Evolutionary conservation across 2,329 filamentous ascomycete genomes (phyloP), one percentile per base, ranked within the genome.

Genomic region (Bisporella sp.): DNA sequence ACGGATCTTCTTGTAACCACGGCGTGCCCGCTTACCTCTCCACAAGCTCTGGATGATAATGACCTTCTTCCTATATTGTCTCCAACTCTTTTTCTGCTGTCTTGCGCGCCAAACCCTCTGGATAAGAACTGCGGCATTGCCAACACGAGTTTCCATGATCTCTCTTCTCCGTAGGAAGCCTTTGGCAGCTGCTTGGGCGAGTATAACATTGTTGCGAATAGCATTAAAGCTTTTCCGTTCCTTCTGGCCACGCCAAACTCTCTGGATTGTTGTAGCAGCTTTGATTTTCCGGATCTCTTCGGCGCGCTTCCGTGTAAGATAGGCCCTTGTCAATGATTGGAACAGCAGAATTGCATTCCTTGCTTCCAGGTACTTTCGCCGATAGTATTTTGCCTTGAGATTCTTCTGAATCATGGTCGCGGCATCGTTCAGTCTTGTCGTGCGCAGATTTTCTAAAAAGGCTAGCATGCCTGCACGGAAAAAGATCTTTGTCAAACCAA

Each of bases 361-460:
- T 48, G 90, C 89, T 57, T 93, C 88, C 41, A 99, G 77, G 67
- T 95, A 99, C 63, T 86, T 87, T 61, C 86, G 86, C 51, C 93
- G 85, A 71, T 96, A 96, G 72, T 95, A 97, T 70, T 95, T 96
- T 67, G 89, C 90, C 57, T 84, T 87, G 50, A 99, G 73, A 65
- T 99, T 99, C 83, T 99, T 99, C 71, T 99, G 93, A 50, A 99
- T 99, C 83, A 99, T 87, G 61, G 95, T 88, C 9, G 93, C 93
- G 59, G 91, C 95, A 59, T 90, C 87, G 66, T 95, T 97, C 65
- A 99, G 78, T 52, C 91, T 84, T 58, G 78, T 89, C 9, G 93
- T 96, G 52, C 93, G 84, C 57, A 96, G 77, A 59, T 96, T 96
- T 71, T 99, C 93, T 46, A 99, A 75, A 73, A 96, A 96, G 5